phyloP scores from a whole-genome alignment of 768 basidiomycete genomes.

The Rhizopogon vulgaris region DNA sequence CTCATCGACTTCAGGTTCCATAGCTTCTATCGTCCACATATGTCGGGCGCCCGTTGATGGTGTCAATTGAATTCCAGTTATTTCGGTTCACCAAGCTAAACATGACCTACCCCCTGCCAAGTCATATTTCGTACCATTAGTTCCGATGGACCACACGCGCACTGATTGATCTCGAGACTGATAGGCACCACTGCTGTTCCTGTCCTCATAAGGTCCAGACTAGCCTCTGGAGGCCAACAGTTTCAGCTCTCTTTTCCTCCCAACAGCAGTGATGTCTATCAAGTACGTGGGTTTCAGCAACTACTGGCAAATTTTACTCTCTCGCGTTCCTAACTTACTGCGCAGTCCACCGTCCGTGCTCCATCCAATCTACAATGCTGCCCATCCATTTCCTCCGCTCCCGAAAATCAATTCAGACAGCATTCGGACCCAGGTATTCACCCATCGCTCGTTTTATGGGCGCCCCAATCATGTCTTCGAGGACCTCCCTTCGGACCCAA shows the following conservation, averaged over 20 bases:
- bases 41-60: not conserved
- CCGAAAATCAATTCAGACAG: constrained; percentile 45
- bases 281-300: constrained; percentile 1
- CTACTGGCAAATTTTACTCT: constrained; percentile 4
- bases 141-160: not conserved
- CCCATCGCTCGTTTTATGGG: constrained; percentile 66
- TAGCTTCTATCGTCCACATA: not conserved
- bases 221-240: not conserved
- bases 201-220: not conserved
- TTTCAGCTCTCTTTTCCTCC: not conserved
- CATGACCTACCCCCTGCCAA: not conserved
- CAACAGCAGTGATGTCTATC: not conserved
- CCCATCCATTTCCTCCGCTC: constrained; percentile 43
- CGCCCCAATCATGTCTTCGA: constrained; percentile 74
- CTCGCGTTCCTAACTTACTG: constrained; percentile 6
- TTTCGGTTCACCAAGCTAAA: not conserved
- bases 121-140: not conserved
- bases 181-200: not conserved
- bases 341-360: constrained; percentile 4
- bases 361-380: constrained; percentile 24
- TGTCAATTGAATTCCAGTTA: not conserved
- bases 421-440: constrained; percentile 57
- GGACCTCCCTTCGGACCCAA: constrained; percentile 62
- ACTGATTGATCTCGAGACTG: not conserved
- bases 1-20: not conserved